Conservation (phyloP, 805 yeast species). For the Nakazawaea holstii region DNA sequence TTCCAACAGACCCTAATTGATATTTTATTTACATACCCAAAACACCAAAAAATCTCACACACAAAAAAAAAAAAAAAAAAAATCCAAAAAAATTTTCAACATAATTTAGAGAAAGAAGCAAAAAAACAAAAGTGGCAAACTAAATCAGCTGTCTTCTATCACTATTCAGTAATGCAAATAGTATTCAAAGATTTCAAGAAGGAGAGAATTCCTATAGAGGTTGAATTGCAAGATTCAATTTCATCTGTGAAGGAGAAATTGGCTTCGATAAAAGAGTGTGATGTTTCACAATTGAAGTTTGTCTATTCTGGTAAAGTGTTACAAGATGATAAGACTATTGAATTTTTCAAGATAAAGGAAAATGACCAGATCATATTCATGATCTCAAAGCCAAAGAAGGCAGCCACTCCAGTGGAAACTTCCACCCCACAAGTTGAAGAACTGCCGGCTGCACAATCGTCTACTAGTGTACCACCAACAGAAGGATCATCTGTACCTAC, state of each 20-base stretch:
- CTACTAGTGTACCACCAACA: conserved; percentile 19
- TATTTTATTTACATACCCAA: background rate
- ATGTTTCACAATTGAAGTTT: conserved; percentile 71
- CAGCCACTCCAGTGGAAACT: conserved; percentile 21
- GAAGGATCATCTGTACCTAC: conserved; percentile 14
- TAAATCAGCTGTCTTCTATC: background rate
- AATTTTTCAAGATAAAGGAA: conserved; percentile 69
- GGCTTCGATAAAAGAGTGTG: conserved; percentile 64
- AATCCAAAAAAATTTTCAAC: background rate
- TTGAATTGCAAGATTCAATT: conserved; percentile 61
- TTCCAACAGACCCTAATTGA: background rate
- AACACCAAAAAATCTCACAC: background rate
- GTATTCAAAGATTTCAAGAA: conserved; percentile 90
- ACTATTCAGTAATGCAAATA: conserved; percentile 51
- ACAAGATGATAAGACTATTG: conserved; percentile 74
- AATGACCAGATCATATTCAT: conserved; percentile 89
- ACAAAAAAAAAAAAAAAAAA: background rate
- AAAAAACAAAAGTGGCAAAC: background rate
- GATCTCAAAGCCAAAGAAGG: conserved; percentile 57
- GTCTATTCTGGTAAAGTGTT: conserved; percentile 89
- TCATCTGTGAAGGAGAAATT: conserved; percentile 67
- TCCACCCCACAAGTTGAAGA: conserved; percentile 21
- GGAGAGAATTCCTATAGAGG: conserved; percentile 75
- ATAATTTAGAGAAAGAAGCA: background rate
- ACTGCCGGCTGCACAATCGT: conserved; percentile 11